Conservation (phyloP, 2,329 filamentous ascomycete species). For the Penicillium sp. region DNA sequence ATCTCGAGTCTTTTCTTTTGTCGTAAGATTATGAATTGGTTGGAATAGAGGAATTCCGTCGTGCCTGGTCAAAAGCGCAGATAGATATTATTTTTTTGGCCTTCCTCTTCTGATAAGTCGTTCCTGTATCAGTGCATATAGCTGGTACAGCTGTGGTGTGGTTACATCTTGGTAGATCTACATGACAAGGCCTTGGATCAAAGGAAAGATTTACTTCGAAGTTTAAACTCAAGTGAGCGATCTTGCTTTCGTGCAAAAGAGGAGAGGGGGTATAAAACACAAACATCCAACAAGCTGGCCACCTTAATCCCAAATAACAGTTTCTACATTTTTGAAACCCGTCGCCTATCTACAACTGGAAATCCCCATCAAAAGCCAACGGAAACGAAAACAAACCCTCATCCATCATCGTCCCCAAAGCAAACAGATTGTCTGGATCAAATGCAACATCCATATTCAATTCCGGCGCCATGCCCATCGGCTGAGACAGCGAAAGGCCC, state of each 20-base stretch:
- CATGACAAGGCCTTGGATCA: too few species aligned
- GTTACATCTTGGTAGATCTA: too few species aligned
- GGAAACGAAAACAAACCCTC: slow-evolving; percentile 39
- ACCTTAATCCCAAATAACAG: neutral
- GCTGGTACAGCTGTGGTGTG: too few species aligned
- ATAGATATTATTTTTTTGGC: too few species aligned
- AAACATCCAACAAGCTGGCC: neutral
- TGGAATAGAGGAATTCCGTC: too few species aligned
- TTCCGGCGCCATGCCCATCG: slow-evolving; percentile 32
- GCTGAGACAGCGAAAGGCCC: slow-evolving; percentile 22
- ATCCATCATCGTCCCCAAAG: slow-evolving; percentile 38
- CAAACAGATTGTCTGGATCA: slow-evolving; percentile 36
- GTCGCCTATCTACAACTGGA: slow-evolving; percentile 26
- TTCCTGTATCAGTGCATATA: too few species aligned
- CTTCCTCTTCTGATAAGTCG: too few species aligned
- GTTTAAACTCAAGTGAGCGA: neutral
- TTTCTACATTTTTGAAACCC: neutral
- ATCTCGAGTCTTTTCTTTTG: neutral
- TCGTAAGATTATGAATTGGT: neutral
- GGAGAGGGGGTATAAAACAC: neutral
- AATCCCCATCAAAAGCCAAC: slow-evolving; percentile 28
- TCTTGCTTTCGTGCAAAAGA: neutral
- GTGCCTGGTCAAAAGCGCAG: too few species aligned
- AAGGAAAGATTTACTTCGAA: too few species aligned
- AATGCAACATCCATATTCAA: slow-evolving; percentile 33